phyloP scores from a whole-genome alignment of 2,329 filamentous ascomycete genomes.

The Diaporthe citrichinensis region DNA sequence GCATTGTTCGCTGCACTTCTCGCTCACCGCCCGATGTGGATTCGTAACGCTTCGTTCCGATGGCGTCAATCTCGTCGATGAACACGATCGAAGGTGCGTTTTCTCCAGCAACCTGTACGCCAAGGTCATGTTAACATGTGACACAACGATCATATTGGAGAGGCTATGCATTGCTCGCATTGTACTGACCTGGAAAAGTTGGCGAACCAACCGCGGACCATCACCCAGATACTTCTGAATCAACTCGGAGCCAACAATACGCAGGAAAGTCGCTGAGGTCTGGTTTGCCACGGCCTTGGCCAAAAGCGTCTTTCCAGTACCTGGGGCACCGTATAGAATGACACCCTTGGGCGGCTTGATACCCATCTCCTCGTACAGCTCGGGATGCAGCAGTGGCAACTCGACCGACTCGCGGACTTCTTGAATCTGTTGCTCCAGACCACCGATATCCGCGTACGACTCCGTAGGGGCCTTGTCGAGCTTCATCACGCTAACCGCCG shows the following conservation, averaged over 20 bases:
- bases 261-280: conserved; percentile 97
- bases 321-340: conserved; percentile 96
- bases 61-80: conserved; percentile 99
- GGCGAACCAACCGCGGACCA: conserved; percentile 92
- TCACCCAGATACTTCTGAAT: conserved; percentile 99
- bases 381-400: conserved; percentile 92
- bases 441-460: conserved; percentile 98
- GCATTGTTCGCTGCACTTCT: conserved; percentile 98
- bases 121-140: neutral
- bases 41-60: conserved; percentile 98
- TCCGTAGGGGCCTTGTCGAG: conserved; percentile 98
- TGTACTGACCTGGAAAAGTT: conserved; percentile 84
- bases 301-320: conserved; percentile 95
- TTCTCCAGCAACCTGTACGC: conserved; percentile 83
- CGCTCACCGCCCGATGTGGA: conserved; percentile 97
- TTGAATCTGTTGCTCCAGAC: conserved; percentile 94
- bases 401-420: conserved; percentile 98
- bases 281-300: conserved; percentile 99
- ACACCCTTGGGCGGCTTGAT: conserved; percentile 99
- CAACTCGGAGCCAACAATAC: conserved; percentile 96
- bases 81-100: conserved; percentile 98
- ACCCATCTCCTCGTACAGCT: conserved; percentile 99
- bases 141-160: neutral
- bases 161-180: neutral
- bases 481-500: conserved; percentile 98